Conservation (phyloP, 768 basidiomycete genomes). For the Termitomyces sp. region DNA sequence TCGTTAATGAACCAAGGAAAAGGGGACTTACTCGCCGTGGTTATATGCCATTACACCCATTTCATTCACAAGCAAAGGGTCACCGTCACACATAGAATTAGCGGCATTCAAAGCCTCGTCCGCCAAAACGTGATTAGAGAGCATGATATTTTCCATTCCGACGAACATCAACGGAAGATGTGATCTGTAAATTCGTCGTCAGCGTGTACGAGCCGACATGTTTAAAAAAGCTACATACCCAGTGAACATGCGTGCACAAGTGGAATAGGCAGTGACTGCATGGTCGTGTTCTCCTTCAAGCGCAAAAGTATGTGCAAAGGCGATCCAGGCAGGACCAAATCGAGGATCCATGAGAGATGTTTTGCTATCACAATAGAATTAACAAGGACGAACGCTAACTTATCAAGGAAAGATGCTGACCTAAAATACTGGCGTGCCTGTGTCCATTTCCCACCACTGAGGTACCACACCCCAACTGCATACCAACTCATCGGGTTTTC, state of each 20-base stretch:
- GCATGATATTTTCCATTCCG: conserved; percentile 95
- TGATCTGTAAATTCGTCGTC: conserved; percentile 46
- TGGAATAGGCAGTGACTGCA: conserved; percentile 97
- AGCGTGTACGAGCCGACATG: not conserved
- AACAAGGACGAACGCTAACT: not conserved
- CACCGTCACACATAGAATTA: conserved; percentile 72
- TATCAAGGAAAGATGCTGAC: conserved; percentile 28
- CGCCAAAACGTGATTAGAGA: conserved; percentile 76
- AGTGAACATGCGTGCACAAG: conserved; percentile 90
- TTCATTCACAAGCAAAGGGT: conserved; percentile 90
- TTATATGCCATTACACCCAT: conserved; percentile 90
- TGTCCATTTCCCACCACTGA: conserved; percentile 78
- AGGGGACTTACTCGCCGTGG: conserved; percentile 61
- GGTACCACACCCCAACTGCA: conserved; percentile 96
- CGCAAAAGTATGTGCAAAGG: conserved; percentile 96
- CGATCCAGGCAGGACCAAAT: conserved; percentile 95
- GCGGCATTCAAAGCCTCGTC: conserved; percentile 87
- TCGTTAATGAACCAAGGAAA: not conserved
- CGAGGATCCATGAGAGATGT: conserved; percentile 95
- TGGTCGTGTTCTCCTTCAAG: conserved; percentile 98
- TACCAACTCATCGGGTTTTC: conserved; percentile 96
- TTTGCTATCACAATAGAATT: conserved; percentile 51
- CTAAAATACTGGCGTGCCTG: conserved; percentile 95
- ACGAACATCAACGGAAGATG: conserved; percentile 94
- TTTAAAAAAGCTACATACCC: conserved; percentile 50